Evolutionary conservation across 2,329 filamentous ascomycete species (phyloP).

Genomic region (Zymoseptoria crescenta): DNA sequence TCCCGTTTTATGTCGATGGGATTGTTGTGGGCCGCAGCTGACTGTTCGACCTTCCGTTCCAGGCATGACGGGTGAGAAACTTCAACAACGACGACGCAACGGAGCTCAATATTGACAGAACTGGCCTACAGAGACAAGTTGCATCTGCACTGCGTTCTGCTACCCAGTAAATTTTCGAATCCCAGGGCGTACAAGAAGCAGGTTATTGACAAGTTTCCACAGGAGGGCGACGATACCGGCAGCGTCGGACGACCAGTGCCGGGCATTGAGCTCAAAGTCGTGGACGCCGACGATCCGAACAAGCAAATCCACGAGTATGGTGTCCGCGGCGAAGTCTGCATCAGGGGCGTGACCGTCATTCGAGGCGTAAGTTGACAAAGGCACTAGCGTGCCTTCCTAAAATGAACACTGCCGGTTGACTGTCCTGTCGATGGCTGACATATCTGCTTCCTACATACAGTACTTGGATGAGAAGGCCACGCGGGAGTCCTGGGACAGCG

Average conservation of each 20-base stretch:
- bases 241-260: constrained; percentile 65
- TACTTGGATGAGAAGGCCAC: constrained; percentile 59
- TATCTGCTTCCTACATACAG: too few species aligned
- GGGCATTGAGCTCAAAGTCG: constrained; percentile 55
- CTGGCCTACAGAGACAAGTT: constrained; percentile 48
- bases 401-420: too few species aligned
- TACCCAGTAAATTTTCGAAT: constrained; percentile 28
- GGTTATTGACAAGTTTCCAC: too few species aligned
- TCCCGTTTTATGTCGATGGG: too few species aligned
- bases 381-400: too few species aligned
- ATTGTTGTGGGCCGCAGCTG: too few species aligned
- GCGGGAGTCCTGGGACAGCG: constrained; percentile 63
- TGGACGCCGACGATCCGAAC: constrained; percentile 54
- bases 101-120: background rate
- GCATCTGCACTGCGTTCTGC: constrained; percentile 59
- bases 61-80: constrained; percentile 5
- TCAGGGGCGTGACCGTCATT: constrained; percentile 67
- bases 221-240: constrained; percentile 58
- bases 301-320: constrained; percentile 62
- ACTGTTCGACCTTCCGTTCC: too few species aligned
- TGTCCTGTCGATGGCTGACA: too few species aligned
- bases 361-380: constrained; percentile 44
- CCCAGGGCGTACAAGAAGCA: too few species aligned
- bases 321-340: constrained; percentile 69
- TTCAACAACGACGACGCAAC: background rate